Evolutionary conservation across 257 asterid species (phyloP), one percentile per base, ranked within the genome.

Genomic region (Penstemon eatonii): DNA sequence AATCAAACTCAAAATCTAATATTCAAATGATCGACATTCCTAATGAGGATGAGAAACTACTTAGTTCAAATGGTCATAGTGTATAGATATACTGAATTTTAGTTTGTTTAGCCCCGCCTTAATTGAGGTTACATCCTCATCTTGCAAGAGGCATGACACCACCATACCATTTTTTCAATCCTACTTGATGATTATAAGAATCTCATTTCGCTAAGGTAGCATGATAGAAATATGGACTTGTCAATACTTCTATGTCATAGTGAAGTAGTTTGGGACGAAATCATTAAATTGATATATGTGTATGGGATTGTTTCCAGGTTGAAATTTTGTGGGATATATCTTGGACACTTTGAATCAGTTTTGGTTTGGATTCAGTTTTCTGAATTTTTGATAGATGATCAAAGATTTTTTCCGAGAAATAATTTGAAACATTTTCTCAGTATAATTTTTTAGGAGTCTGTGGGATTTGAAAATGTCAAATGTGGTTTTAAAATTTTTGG

Each of bases 21-120:
- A 73, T 69, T 71, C 91, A 78, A 78, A 72, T 51, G 82, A 60
- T 43, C 40, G 96, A 88, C 57, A 61, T 69, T 55, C 83, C 95
- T 8, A 64, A 12, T 4, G 97, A 89, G 74, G 97, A 92, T 65
- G 86, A 92, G 51, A 82, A 67, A 68, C 73, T 92, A 77, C 92
- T 92, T 33, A 41, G 58, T 76, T 81, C 95, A 71, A 85, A 82
- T 69, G 85, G 74, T 65, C 87, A 87, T 76, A 82, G 52, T 78
- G 86, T 88, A 80, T 89, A 85, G 81, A 62, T 60, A 25, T 67
- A 58, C 38, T 57, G 36, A 39, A 68, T 49, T 38, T 3, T 70
- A 55, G 15, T 42, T 60, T 64, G 65, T 65, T 65, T 65, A 56
- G 72, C 69, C 73, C 43, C 46, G 40, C 40, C 49, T 19, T 54